Evolutionary conservation across 345 rosid species (phyloP).

Genomic region (Nephelium lappaceum): DNA sequence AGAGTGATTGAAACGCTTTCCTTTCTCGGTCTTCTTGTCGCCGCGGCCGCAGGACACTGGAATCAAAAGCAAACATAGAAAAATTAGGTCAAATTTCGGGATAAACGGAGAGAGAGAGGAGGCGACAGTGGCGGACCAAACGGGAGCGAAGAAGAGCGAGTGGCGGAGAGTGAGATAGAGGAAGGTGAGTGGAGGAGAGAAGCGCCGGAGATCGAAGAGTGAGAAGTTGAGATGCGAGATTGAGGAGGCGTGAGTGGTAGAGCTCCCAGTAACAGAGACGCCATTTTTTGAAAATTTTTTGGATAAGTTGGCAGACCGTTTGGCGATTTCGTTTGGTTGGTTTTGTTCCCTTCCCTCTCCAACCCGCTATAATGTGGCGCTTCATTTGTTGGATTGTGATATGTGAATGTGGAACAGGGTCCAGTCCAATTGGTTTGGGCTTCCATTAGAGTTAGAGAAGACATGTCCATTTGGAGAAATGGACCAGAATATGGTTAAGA

Average conservation of each 20-base stretch:
- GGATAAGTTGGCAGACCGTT: constrained; percentile 17
- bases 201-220: constrained; percentile 46
- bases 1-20: constrained; percentile 92
- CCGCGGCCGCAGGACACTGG: constrained; percentile 88
- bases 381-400: neutral
- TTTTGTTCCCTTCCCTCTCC: neutral
- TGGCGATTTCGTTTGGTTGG: neutral
- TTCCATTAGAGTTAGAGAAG: too few relatives aligned
- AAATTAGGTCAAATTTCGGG: neutral
- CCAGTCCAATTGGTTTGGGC: too few relatives aligned
- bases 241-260: constrained; percentile 35
- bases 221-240: constrained; percentile 49
- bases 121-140: constrained; percentile 30
- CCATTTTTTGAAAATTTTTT: constrained; percentile 34
- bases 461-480: too few relatives aligned
- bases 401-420: neutral
- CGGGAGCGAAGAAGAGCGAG: constrained; percentile 36
- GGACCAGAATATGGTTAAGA: too few relatives aligned
- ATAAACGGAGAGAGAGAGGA: neutral
- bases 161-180: constrained; percentile 35
- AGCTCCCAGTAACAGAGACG: constrained; percentile 55
- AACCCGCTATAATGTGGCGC: too few relatives aligned
- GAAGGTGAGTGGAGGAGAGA: constrained; percentile 35
- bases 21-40: constrained; percentile 81
- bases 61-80: neutral